Evolutionary conservation across 1,139 yeast species (phyloP), one percentile per base, ranked within the genome.

Genomic region (Lodderomyces jiufengensis): DNA sequence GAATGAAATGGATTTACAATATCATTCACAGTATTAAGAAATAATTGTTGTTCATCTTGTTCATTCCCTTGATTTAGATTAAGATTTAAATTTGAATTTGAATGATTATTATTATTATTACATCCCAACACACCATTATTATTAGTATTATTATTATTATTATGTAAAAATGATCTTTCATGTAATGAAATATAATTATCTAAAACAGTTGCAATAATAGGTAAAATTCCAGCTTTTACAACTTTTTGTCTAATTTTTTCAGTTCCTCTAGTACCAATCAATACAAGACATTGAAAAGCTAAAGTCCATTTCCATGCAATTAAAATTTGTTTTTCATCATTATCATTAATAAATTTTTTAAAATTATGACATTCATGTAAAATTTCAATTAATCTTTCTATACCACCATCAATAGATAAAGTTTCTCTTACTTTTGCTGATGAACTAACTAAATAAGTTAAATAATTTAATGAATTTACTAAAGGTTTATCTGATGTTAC

Each of bases 221-320:
- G 97, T 27, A 92, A 72, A 41, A 90, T 80, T 3, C 97, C 97
- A 2, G 97, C 95, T 46, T 84, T 81, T 5, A 88, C 96, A 6
- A 92, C 86, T 48, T 92, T 79, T 48, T 83, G 80, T 33, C 98
- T 70, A 34, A 88, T 85, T 39, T 70, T 68, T 57, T 90, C 97
- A 1, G 95, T 80, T 22, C 98, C 98, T 48, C 97, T 71, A 1
- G 97, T 90, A 11, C 97, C 96, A 20, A 92, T 78, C 42, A 88
- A 73, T 1, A 90, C 95, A 42, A 92, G 64, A 53, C 97, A 88
- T 61, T 92, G 97, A 54, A 92, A 80, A 0, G 97, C 87, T 41
- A 92, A 65, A 5, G 95, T 86, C 98, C 98, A 92, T 61, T 90
- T 92, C 96, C 97, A 90, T 0, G 95, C 92, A 12, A 80, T 73